Percentiles rank a stretch among this genome's conserved stretches.
Conservation (phyloP, 352 stramenopile genomes). For the Globisporangium ultimum region DNA sequence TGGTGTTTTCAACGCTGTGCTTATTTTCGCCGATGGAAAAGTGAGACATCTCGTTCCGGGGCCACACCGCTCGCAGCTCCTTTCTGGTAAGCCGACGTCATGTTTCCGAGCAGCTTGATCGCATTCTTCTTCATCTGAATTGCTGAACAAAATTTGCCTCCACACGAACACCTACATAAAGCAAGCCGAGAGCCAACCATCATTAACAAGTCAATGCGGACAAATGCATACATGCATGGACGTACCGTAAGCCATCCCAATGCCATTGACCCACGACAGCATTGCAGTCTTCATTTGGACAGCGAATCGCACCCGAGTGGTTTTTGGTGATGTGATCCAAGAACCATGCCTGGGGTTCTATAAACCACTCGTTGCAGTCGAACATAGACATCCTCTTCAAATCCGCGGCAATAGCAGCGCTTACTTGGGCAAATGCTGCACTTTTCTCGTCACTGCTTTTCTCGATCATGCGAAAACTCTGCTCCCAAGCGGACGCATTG, state of each 20-base stretch:
- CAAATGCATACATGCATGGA: neutral
- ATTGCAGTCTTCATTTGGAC: conserved; percentile 35
- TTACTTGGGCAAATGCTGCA: conserved; percentile 18
- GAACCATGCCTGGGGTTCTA: conserved; percentile 52
- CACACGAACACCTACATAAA: conserved; percentile 32
- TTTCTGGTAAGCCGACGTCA: conserved; percentile 23
- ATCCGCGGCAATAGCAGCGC: conserved; percentile 32
- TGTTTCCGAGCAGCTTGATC: conserved; percentile 46
- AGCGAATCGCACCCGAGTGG: conserved; percentile 31
- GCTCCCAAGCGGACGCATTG: conserved; percentile 37
- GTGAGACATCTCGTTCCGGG: neutral
- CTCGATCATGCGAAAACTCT: conserved; percentile 24
- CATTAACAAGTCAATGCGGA: neutral
- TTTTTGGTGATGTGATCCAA: conserved; percentile 19
- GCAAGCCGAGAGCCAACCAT: neutral
- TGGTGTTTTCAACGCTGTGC: neutral
- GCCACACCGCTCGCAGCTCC: neutral
- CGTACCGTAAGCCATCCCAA: conserved; percentile 47
- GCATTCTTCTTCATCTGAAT: conserved; percentile 51
- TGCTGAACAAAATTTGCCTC: conserved; percentile 30
- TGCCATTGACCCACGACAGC: conserved; percentile 43
- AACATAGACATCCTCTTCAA: conserved; percentile 19
- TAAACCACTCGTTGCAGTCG: conserved; percentile 37
- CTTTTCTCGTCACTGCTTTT: conserved; percentile 13
- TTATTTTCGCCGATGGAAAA: conserved; percentile 11